Conservation (phyloP, 305 asterid genomes). For the Andrographis paniculata region DNA sequence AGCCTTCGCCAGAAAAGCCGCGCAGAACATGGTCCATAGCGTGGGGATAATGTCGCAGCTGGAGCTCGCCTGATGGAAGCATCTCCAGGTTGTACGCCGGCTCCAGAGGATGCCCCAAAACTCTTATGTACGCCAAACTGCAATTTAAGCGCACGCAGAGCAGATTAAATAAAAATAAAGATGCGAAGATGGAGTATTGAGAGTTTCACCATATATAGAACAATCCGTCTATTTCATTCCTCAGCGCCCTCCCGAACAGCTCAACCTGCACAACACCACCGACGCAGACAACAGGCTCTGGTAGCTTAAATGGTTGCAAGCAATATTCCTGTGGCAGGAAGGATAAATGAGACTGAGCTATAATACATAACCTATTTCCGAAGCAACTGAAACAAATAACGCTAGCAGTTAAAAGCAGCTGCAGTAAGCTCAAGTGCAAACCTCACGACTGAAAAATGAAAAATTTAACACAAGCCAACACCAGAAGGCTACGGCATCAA, state of each 20-base stretch:
- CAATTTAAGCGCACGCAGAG: not conserved
- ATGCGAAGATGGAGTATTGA: not conserved
- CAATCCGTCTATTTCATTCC: slow-evolving; percentile 52
- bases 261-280: slow-evolving; percentile 74
- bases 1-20: slow-evolving; percentile 6
- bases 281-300: slow-evolving; percentile 59
- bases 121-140: slow-evolving; percentile 32
- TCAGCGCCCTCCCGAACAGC: slow-evolving; percentile 72
- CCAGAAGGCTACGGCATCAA: not conserved
- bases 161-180: not conserved
- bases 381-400: not conserved
- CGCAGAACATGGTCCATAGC: slow-evolving; percentile 15
- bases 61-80: slow-evolving; percentile 22
- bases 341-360: slow-evolving; percentile 4
- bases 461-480: too few relatives aligned
- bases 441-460: not conserved
- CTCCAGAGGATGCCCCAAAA: slow-evolving; percentile 28
- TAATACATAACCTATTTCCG: not conserved
- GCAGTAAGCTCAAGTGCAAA: not conserved
- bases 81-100: slow-evolving; percentile 29
- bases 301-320: slow-evolving; percentile 67
- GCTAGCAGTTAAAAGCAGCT: not conserved
- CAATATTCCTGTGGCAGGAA: slow-evolving; percentile 45
- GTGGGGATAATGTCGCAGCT: slow-evolving; percentile 23
- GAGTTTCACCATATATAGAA: slow-evolving; percentile 54